Conservation (phyloP, 2,329 filamentous ascomycete species). For the Trichophyton verrucosum region DNA sequence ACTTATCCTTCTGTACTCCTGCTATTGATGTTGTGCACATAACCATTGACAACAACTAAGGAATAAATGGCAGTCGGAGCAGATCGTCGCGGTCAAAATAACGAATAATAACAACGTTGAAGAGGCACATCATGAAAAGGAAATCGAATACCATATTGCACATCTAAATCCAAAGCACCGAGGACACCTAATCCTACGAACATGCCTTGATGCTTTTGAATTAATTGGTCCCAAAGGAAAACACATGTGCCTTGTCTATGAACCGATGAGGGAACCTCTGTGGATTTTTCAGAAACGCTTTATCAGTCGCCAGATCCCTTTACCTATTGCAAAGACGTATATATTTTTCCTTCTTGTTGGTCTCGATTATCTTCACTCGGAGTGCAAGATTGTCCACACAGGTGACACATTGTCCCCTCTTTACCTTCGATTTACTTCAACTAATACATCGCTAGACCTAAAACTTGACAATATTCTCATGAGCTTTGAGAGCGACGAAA, state of each 20-base stretch:
- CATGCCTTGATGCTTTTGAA: slow-evolving; percentile 13
- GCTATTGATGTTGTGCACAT: not conserved
- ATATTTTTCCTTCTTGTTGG: slow-evolving; percentile 18
- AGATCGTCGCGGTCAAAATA: not conserved
- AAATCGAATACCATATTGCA: slow-evolving; percentile 20
- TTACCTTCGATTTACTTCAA: not conserved
- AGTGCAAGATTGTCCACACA: slow-evolving; percentile 29
- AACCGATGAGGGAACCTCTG: slow-evolving; percentile 18
- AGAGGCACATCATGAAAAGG: slow-evolving; percentile 12
- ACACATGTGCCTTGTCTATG: slow-evolving; percentile 12
- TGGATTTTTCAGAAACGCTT: not conserved
- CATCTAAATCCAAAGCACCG: slow-evolving; percentile 17
- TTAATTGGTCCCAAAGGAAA: slow-evolving; percentile 6
- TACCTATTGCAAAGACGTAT: slow-evolving; percentile 19
- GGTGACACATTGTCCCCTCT: slow-evolving; percentile 13
- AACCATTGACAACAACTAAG: not conserved
- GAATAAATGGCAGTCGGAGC: not conserved
- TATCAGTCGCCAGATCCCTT: slow-evolving; percentile 13
- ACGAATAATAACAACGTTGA: slow-evolving; percentile 11
- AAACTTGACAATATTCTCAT: slow-evolving; percentile 12
- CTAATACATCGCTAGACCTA: slow-evolving; percentile 5
- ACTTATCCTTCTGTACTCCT: slow-evolving; percentile 16
- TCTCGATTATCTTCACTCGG: slow-evolving; percentile 9
- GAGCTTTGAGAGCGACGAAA: slow-evolving; percentile 7
- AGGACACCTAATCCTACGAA: slow-evolving; percentile 19